Evolutionary conservation across 169 alveolate genomes (phyloP).

Genomic region (Plasmodium sp.): DNA sequence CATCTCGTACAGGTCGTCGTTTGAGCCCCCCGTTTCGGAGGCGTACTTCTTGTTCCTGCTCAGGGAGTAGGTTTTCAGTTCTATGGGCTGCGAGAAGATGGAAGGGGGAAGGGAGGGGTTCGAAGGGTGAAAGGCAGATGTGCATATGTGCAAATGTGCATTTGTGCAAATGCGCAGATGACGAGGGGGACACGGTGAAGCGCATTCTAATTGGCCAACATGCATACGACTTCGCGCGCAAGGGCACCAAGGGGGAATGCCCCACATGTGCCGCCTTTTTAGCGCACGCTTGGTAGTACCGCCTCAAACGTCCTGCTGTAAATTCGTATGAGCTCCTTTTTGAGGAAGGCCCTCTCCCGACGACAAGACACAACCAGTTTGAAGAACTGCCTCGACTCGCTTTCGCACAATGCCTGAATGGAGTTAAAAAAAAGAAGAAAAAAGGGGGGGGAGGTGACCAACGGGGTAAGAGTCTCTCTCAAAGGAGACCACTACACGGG

Average conservation of each 20-base stretch:
- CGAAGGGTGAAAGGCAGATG: background rate
- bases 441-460: background rate
- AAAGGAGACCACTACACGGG: background rate
- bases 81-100: slow-evolving; percentile 33
- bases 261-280: background rate
- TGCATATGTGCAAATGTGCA: background rate
- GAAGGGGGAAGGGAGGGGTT: background rate
- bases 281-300: background rate
- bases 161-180: background rate
- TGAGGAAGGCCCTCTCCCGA: slow-evolving; percentile 34
- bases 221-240: background rate
- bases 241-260: background rate
- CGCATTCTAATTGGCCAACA: background rate
- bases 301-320: slow-evolving; percentile 40
- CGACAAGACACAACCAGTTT: slow-evolving; percentile 56
- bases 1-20: slow-evolving; percentile 29
- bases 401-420: slow-evolving; percentile 24
- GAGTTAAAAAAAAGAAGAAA: slow-evolving; percentile 1
- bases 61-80: slow-evolving; percentile 17
- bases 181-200: background rate
- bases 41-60: slow-evolving; percentile 57
- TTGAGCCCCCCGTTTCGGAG: slow-evolving; percentile 14
- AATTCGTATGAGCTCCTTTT: slow-evolving; percentile 24
- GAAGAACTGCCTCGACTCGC: background rate
- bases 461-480: background rate